Percentiles rank a stretch among this genome's conserved stretches.
Evolutionary conservation across 257 asterid species (phyloP).

Genomic region (Solanum appendiculatum): DNA sequence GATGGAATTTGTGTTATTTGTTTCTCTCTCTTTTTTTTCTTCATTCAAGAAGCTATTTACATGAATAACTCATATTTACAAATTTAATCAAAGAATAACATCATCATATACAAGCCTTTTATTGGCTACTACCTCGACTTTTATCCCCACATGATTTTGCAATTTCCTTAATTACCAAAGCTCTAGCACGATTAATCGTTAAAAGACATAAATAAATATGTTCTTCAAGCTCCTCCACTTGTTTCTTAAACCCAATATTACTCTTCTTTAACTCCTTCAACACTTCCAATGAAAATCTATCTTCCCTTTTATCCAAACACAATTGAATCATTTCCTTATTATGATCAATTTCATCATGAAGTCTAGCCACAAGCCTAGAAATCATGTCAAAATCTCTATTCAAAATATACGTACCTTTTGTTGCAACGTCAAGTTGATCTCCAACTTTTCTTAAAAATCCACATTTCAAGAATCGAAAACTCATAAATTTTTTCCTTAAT

Average conservation of each 20-base stretch:
- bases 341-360: constrained; percentile 69
- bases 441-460: constrained; percentile 23
- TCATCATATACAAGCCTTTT: neutral
- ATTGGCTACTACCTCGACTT: neutral
- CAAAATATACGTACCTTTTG: constrained; percentile 74
- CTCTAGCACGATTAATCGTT: constrained; percentile 62
- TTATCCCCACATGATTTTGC: constrained; percentile 7
- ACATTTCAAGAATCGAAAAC: constrained; percentile 15
- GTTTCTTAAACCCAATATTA: constrained; percentile 44
- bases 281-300: constrained; percentile 26
- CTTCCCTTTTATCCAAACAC: constrained; percentile 50
- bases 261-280: constrained; percentile 50
- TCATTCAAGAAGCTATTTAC: neutral
- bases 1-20: neutral
- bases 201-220: constrained; percentile 61
- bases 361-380: constrained; percentile 47
- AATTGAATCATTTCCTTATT: constrained; percentile 39
- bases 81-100: neutral
- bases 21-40: neutral
- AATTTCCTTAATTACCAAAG: constrained; percentile 56
- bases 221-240: constrained; percentile 72
- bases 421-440: constrained; percentile 70
- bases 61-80: neutral
- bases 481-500: constrained; percentile 20
- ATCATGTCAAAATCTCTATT: constrained; percentile 80